These are phyloP conservation scores for Metschnikowia kofuensis DNA, from an alignment of 805 yeast genomes.

Conservation along the genomic window DNA sequence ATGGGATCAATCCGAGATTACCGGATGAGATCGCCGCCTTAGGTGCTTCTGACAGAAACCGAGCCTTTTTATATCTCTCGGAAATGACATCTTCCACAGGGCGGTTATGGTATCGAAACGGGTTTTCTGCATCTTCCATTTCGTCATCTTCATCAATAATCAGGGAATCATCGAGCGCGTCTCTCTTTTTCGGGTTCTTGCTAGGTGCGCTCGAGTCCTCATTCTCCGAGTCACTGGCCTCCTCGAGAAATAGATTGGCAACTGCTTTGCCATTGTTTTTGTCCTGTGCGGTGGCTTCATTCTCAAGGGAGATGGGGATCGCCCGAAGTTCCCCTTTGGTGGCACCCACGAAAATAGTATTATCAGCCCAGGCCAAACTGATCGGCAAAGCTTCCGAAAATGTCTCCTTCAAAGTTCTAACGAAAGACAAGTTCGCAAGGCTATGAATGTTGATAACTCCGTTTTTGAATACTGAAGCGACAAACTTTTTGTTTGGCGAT, in stretches of 20 bases:
- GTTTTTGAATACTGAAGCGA: slow-evolving; percentile 59
- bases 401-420: slow-evolving; percentile 19
- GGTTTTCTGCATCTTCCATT: slow-evolving; percentile 17
- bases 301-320: slow-evolving; percentile 16
- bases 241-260: slow-evolving; percentile 17
- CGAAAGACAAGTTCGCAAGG: slow-evolving; percentile 28
- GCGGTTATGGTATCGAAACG: slow-evolving; percentile 9
- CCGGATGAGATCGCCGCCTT: neutral
- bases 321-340: slow-evolving; percentile 38
- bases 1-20: slow-evolving; percentile 42
- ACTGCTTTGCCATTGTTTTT: neutral
- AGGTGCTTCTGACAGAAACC: slow-evolving; percentile 1
- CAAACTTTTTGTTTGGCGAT: slow-evolving; percentile 57
- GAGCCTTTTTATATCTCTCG: slow-evolving; percentile 10
- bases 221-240: slow-evolving; percentile 16
- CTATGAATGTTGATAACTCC: slow-evolving; percentile 58
- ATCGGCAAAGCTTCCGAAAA: slow-evolving; percentile 29
- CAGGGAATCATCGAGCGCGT: slow-evolving; percentile 32
- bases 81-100: slow-evolving; percentile 16
- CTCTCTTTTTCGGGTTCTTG: slow-evolving; percentile 21
- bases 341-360: slow-evolving; percentile 40
- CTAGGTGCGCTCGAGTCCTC: slow-evolving; percentile 25
- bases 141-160: slow-evolving; percentile 35
- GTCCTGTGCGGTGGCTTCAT: neutral
- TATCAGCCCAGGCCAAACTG: slow-evolving; percentile 28